Conservation (phyloP, 495 filamentous ascomycete species). For the Aspergillus homomorphus region DNA sequence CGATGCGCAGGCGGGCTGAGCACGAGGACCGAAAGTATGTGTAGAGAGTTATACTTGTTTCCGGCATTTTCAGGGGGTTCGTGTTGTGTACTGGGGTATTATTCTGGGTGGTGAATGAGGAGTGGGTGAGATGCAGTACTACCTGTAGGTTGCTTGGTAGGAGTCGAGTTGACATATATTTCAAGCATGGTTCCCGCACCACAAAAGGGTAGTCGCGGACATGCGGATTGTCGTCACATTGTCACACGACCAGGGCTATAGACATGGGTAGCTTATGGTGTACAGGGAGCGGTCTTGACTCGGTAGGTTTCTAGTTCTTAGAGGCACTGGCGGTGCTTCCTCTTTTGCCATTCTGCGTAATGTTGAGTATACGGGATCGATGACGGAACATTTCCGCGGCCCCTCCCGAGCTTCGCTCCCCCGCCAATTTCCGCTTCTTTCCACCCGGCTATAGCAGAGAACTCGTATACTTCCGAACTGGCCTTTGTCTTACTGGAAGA, state of each 20-base stretch:
- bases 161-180: neutral
- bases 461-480: no score
- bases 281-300: no score
- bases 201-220: neutral
- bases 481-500: no score
- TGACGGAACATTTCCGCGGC: no score
- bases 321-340: no score
- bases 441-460: no score
- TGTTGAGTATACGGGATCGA: no score
- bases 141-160: neutral
- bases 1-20: slow-evolving; percentile 53
- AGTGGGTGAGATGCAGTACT: no score
- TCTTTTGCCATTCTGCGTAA: no score
- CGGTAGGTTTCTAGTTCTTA: no score
- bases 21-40: slow-evolving; percentile 57
- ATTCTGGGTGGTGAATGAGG: neutral
- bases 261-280: no score
- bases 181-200: neutral
- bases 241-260: neutral
- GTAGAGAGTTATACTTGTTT: slow-evolving; percentile 39
- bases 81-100: neutral
- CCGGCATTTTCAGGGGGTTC: slow-evolving; percentile 2
- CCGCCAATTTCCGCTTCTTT: neutral
- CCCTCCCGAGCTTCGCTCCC: neutral
- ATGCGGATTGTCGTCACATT: neutral